Percentiles rank a stretch among this genome's conserved stretches.
phyloP scores from a whole-genome alignment of 257 asterid genomes.

The Paulownia fortunei region DNA sequence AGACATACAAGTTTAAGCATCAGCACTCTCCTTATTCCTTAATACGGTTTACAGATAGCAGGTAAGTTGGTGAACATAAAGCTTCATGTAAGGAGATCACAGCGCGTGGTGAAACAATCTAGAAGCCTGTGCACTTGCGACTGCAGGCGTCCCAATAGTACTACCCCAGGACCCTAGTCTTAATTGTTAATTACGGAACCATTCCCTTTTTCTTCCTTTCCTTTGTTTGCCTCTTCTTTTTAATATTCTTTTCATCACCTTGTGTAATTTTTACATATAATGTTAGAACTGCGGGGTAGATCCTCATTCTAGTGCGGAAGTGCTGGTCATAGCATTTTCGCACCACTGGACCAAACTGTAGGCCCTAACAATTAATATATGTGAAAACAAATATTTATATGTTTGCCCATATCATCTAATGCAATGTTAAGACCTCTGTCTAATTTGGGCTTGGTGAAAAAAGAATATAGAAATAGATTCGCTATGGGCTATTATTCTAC shows the following conservation, averaged over 20 bases:
- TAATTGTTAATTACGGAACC: constrained; percentile 36
- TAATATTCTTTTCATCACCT: neutral
- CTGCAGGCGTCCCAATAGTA: constrained; percentile 74
- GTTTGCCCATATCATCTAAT: too few relatives aligned
- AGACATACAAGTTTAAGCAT: constrained; percentile 4
- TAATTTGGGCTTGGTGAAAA: too few relatives aligned
- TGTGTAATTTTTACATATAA: constrained; percentile 1
- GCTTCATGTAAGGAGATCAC: constrained; percentile 84
- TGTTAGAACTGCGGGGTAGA: neutral
- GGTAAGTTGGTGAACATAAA: constrained; percentile 87
- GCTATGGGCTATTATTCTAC: neutral
- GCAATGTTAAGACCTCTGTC: too few relatives aligned
- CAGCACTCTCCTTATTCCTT: constrained; percentile 2
- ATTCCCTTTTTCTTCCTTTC: neutral
- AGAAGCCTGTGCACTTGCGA: constrained; percentile 81
- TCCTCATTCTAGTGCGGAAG: constrained; percentile 18
- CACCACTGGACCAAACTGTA: too few relatives aligned
- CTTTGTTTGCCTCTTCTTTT: neutral
- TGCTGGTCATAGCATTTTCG: too few relatives aligned
- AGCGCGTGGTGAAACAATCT: constrained; percentile 86
- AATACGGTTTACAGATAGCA: constrained; percentile 63
- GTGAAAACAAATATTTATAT: too few relatives aligned
- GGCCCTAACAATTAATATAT: too few relatives aligned
- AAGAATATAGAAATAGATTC: too few relatives aligned
- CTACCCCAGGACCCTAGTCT: constrained; percentile 49